phyloP scores from a whole-genome alignment of 352 stramenopile species.

The Pythium folliculosum region DNA sequence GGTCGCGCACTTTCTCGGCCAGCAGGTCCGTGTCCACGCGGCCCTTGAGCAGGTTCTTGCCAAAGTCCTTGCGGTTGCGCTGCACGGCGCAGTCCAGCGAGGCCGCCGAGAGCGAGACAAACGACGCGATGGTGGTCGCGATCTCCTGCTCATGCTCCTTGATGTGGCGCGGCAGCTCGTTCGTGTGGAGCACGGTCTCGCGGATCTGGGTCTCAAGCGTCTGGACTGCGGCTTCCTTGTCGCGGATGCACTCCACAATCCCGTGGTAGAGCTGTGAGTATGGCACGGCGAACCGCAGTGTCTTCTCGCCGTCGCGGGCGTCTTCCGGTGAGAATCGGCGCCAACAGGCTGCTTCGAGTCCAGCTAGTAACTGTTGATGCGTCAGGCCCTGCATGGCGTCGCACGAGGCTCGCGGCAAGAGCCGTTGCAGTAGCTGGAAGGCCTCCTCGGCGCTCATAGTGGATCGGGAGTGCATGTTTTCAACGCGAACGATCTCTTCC shows the following conservation, averaged over 20 bases:
- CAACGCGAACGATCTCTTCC: conserved; percentile 28
- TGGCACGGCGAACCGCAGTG: conserved; percentile 8
- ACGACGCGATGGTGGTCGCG: conserved; percentile 31
- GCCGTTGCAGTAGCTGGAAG: conserved; percentile 23
- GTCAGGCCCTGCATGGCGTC: conserved; percentile 5
- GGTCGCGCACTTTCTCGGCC: conserved; percentile 37
- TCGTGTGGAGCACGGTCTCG: conserved; percentile 18
- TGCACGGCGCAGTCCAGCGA: conserved; percentile 31
- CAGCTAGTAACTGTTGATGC: conserved; percentile 26
- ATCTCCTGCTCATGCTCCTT: conserved; percentile 25
- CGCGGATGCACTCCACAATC: conserved; percentile 25
- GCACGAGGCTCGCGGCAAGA: conserved; percentile 11
- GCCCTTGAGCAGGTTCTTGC: conserved; percentile 19
- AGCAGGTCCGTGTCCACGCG: conserved; percentile 10
- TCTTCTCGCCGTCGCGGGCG: background rate
- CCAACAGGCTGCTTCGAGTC: conserved; percentile 24
- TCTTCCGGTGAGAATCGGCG: conserved; percentile 5
- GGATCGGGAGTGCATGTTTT: conserved; percentile 15
- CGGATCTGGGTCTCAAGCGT: conserved; percentile 16
- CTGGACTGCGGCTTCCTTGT: conserved; percentile 22
- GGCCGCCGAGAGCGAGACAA: conserved; percentile 25
- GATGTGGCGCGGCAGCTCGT: conserved; percentile 27
- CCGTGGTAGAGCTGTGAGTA: conserved; percentile 29
- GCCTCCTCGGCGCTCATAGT: conserved; percentile 26
- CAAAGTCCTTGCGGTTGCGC: conserved; percentile 21